Conservation (phyloP, 768 basidiomycete genomes). For the Trametes cingulata region DNA sequence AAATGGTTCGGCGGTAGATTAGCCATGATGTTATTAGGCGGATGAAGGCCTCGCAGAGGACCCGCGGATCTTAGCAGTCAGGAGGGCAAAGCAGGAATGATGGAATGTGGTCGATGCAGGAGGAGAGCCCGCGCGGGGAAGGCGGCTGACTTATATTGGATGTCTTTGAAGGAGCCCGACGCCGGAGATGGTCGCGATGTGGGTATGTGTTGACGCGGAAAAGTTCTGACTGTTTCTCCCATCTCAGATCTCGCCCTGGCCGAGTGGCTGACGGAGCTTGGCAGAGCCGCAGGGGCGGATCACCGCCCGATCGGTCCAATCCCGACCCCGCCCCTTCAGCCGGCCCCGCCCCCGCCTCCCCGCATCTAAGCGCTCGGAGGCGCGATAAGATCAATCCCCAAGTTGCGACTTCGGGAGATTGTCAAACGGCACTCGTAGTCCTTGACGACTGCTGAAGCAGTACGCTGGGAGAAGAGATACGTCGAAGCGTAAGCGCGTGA, state of each 20-base stretch:
- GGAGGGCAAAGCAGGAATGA: not conserved
- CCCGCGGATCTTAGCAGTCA: not conserved
- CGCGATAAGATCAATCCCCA: not conserved
- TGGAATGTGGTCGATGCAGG: constrained; percentile 3
- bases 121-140: not conserved
- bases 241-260: constrained; percentile 13
- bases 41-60: not conserved
- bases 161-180: constrained; percentile 3
- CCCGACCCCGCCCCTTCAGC: constrained; percentile 1
- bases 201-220: constrained; percentile 17
- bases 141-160: not conserved
- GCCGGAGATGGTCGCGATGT: constrained; percentile 19
- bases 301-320: constrained; percentile 3
- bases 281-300: not conserved
- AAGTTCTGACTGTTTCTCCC: constrained; percentile 12
- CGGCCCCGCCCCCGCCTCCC: constrained; percentile 1
- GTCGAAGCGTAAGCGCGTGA: no score
- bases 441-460: no score
- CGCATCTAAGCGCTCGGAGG: not conserved
- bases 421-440: no score
- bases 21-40: constrained; percentile 7
- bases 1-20: constrained; percentile 33
- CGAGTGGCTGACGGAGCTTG: constrained; percentile 5
- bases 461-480: no score
- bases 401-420: no score